Percentiles rank a stretch among this genome's conserved stretches.
Evolutionary conservation across 208 protist genomes (phyloP).

Genomic region (Herpetomonas tarakana): DNA sequence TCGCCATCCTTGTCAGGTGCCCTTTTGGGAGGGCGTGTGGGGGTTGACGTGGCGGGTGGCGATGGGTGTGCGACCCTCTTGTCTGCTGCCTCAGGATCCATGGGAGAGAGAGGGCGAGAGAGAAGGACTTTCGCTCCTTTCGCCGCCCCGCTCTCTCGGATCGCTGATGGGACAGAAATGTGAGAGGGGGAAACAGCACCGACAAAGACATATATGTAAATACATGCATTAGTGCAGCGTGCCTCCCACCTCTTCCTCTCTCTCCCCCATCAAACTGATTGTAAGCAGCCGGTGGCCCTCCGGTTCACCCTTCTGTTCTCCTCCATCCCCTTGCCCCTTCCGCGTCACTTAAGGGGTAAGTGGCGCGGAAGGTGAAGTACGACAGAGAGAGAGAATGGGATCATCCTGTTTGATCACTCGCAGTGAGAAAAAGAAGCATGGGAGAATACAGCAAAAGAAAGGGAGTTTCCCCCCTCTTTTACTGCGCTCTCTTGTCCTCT

Average conservation of each 20-base stretch:
- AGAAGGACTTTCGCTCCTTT: neutral
- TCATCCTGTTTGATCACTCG: neutral
- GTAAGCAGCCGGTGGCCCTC: conserved; percentile 1
- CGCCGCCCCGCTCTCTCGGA: neutral
- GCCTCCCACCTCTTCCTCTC: too few relatives aligned
- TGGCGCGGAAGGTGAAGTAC: neutral
- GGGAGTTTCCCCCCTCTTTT: too few relatives aligned
- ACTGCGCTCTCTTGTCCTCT: too few relatives aligned
- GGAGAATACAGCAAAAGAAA: too few relatives aligned
- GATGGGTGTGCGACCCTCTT: too few relatives aligned
- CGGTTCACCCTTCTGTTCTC: neutral
- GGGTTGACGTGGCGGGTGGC: too few relatives aligned
- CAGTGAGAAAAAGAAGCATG: too few relatives aligned
- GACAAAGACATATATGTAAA: neutral
- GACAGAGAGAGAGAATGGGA: neutral
- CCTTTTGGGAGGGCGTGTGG: too few relatives aligned
- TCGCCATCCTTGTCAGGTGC: too few relatives aligned
- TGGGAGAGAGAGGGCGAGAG: neutral
- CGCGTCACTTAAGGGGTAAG: neutral
- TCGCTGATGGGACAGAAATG: neutral
- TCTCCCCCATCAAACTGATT: too few relatives aligned
- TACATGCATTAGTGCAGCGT: conserved; percentile 1
- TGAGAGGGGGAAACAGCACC: neutral
- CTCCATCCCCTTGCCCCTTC: neutral
- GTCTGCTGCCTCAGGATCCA: conserved; percentile 14